Base-by-base conservation (phyloP, 371 early-diverging fungal species). In the Conidiobolus incongruus region DNA sequence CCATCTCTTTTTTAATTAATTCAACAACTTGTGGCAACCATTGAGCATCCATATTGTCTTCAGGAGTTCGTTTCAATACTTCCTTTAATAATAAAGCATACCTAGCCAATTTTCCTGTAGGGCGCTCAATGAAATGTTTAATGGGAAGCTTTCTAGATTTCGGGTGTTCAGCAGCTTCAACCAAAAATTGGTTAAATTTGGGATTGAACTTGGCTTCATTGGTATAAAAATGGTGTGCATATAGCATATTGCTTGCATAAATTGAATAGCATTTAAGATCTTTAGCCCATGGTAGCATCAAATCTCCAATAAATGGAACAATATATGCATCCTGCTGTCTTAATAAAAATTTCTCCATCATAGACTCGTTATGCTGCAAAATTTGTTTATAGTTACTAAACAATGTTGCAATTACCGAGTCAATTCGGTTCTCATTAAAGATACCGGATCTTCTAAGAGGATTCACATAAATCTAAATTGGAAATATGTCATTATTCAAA, bases 161-260 rank as follows among this genome's bases (percentile, higher is more conserved):
- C 13, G 87, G 84, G 15, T 63, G 49, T 4, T 79, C 63, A 36
- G 83, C 83, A 1, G 70, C 68, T 44, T 66, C 70, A 60, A 78
- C 49, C 6, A 45, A 33, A 20, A 34, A 49, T 4, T 34, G 17
- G 26, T 63, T 66, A 46, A 93, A 79, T 15, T 48, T 56, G 10
- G 60, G 52, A 48, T 87, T 86, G 21, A 47, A 58, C 20, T 66
- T 61, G 47, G 68, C 72, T 45, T 89, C 91, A 1, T 65, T 67
- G 26, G 86, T 88, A 42, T 90, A 68, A n/a, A 66, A 65, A 52
- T 82, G 68, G 54, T 83, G 81, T 32, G 81, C 76, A 53, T 75
- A 73, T 28, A 77, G 68, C 54, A 89, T 86, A 53, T 82, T 77
- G 2, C 80, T 75, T 29, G 89, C 87, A 56, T 93, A 93, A 28